Evolutionary conservation across 2,329 filamentous ascomycete species (phyloP), one percentile per base, ranked within the genome.

Genomic region (Penicillium sp.): DNA sequence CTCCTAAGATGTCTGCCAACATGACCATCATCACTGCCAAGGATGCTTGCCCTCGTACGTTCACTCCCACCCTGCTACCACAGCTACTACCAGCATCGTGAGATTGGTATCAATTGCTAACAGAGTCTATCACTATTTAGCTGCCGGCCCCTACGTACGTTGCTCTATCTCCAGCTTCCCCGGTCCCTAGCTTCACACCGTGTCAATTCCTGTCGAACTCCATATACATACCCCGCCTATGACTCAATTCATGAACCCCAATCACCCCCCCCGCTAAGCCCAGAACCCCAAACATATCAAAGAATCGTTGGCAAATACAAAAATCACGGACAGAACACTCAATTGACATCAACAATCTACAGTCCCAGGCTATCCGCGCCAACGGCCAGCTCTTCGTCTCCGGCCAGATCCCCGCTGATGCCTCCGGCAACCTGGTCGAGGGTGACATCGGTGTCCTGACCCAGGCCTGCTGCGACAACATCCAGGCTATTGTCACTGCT

Each of bases 401-500:
- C 0, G 89, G 89, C 63, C 86, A 90, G 76, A 93, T 96, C 71
- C 91, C 91, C 61, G 85, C 86, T 63, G 86, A 89, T 72, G 77
- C 81, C 45, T 74, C 75, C 7, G 84, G 83, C 60, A 81, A 84
- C 63, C 78, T 90, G 53, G 79, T 89, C 61, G 78, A 84, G 46
- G 88, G 87, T 51, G 83, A 79, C 69, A 84, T 91, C 65, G 82
- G 84, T 55, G 83, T 92, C 66, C 85, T 88, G 74, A 90, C 89
- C 66, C 84, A 84, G 63, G 83, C 84, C 68, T 89, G 85, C 80
- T 88, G 88, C 77, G 82, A 89, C 77, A 96, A 96, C 78, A 84
- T 97, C 70, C 84, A 88, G 75, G 90, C 90, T 44, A 91, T 98
- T 56, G 86, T 98, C 51, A 84, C 86, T 59, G 91, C 88, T 67